Conservation (phyloP, 495 filamentous ascomycete genomes). For the Penicillium riverlandense region DNA sequence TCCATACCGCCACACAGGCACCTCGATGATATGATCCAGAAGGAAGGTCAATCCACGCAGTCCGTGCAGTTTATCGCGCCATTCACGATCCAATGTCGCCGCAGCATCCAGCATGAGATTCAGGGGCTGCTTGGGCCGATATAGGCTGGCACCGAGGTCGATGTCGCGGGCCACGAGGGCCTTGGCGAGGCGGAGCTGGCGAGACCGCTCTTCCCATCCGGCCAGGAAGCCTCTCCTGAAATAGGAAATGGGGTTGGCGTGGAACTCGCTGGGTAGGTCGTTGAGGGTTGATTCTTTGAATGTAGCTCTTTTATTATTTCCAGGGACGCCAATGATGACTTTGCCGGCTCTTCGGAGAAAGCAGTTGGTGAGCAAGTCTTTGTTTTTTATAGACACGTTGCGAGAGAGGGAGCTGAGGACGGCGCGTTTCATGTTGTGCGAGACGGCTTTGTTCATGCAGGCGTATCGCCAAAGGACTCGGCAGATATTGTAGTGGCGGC, state of each 20-base stretch:
- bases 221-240: conserved; percentile 11
- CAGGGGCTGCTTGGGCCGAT: conserved; percentile 14
- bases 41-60: no score
- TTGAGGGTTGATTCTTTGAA: conserved; percentile 5
- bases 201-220: conserved; percentile 13
- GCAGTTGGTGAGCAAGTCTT: conserved; percentile 15
- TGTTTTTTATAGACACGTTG: conserved; percentile 8
- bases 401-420: conserved; percentile 21
- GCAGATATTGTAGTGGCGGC: conserved; percentile 31
- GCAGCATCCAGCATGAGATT: conserved; percentile 28
- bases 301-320: conserved; percentile 5
- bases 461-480: conserved; percentile 44
- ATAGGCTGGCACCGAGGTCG: conserved; percentile 5
- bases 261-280: conserved; percentile 22
- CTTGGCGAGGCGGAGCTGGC: conserved; percentile 18
- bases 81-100: conserved; percentile 21
- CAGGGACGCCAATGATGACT: conserved; percentile 28
- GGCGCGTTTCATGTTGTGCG: conserved; percentile 23
- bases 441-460: conserved; percentile 31
- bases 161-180: conserved; percentile 24
- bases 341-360: conserved; percentile 22
- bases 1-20: no score
- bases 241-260: conserved; percentile 20
- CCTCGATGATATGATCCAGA: no score
- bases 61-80: conserved; percentile 11